phyloP scores from a whole-genome alignment of 1,284 basidiomycete genomes.

The Rhizoctonia solani region DNA sequence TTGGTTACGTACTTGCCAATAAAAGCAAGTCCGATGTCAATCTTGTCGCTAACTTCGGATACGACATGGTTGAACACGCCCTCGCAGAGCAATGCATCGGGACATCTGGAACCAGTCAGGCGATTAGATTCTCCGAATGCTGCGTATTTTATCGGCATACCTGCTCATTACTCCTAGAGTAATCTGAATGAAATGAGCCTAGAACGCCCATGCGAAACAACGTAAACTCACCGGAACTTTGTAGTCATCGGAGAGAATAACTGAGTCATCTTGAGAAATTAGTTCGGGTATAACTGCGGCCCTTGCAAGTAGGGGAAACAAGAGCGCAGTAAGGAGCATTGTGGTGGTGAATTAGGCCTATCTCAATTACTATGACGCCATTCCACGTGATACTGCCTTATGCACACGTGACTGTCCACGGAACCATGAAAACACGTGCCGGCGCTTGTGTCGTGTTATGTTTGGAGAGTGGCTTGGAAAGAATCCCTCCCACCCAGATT shows the following conservation, averaged over 20 bases:
- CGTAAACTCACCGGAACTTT: slow-evolving; percentile 29
- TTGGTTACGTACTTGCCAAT: slow-evolving; percentile 66
- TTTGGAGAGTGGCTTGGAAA: slow-evolving; percentile 2
- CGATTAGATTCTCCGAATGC: too few relatives aligned
- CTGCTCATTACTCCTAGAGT: slow-evolving; percentile 75
- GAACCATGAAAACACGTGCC: slow-evolving; percentile 10
- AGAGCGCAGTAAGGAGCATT: background rate
- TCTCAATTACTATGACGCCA: slow-evolving; percentile 17
- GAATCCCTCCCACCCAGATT: background rate
- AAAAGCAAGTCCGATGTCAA: slow-evolving; percentile 72
- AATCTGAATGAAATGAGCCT: slow-evolving; percentile 40
- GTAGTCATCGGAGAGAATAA: background rate
- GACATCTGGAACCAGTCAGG: too few relatives aligned
- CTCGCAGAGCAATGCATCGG: slow-evolving; percentile 79
- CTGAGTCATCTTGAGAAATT: background rate
- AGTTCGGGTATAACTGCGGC: slow-evolving; percentile 16
- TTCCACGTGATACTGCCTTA: slow-evolving; percentile 11
- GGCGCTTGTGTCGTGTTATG: slow-evolving; percentile 25
- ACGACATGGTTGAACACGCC: slow-evolving; percentile 74
- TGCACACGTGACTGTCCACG: slow-evolving; percentile 3
- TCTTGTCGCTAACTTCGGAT: slow-evolving; percentile 61
- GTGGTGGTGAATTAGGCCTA: background rate
- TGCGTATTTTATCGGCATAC: too few relatives aligned
- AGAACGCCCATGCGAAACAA: background rate
- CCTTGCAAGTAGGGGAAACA: slow-evolving; percentile 14